phyloP scores from a whole-genome alignment of 176 grass and related monocot species.

The Aegilops bicornis region DNA sequence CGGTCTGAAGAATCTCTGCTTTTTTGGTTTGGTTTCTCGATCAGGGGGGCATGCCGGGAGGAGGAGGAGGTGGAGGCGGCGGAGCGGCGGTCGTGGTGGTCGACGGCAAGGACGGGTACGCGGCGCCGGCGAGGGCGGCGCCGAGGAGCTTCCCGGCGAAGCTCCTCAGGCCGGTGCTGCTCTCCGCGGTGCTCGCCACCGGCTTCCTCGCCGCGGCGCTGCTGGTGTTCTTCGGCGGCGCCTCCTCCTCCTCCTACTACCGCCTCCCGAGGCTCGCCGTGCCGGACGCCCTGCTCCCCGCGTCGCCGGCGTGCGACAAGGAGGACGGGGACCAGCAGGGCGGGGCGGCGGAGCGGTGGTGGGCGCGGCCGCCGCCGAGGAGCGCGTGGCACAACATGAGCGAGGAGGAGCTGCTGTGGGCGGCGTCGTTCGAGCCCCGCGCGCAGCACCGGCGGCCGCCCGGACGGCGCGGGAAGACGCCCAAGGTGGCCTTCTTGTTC shows the following conservation, averaged over 20 bases:
- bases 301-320: neutral
- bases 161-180: conserved; percentile 34
- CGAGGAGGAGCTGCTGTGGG: conserved; percentile 87
- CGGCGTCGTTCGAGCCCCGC: conserved; percentile 59
- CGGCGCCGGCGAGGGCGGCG: neutral
- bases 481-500: conserved; percentile 98
- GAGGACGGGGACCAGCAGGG: neutral
- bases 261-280: conserved; percentile 17
- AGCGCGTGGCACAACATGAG: conserved; percentile 72
- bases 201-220: conserved; percentile 34
- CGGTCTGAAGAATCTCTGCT: neutral
- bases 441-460: conserved; percentile 41
- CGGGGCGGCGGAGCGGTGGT: conserved; percentile 26
- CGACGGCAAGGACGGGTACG: conserved; percentile 2
- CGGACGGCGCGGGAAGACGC: conserved; percentile 9
- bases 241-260: neutral
- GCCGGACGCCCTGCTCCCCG: neutral
- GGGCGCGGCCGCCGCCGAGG: conserved; percentile 19
- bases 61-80: neutral
- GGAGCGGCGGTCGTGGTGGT: neutral
- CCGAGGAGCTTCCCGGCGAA: conserved; percentile 28
- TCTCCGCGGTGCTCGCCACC: conserved; percentile 36
- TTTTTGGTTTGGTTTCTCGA: neutral
- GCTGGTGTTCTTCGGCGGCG: neutral
- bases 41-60: conserved; percentile 24